These are phyloP conservation scores for Suhomyces maxii DNA, from an alignment of 1,139 yeast genomes.

Conservation along the genomic window DNA sequence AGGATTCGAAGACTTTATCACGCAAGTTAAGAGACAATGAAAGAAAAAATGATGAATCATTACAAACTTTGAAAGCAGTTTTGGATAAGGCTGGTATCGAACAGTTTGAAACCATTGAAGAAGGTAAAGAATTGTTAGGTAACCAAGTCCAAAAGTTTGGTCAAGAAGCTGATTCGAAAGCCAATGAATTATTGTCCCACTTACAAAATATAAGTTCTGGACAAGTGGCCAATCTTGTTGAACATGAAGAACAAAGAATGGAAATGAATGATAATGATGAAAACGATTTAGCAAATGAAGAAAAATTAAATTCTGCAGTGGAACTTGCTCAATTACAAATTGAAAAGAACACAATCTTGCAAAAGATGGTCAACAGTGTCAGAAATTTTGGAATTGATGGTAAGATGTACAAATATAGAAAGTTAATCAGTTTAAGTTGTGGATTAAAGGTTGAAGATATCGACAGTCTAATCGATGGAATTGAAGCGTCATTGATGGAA, in stretches of 20 bases:
- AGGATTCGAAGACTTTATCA: slow-evolving; percentile 22
- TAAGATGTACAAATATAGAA: slow-evolving; percentile 79
- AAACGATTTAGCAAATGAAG: slow-evolving; percentile 22
- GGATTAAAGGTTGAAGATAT: slow-evolving; percentile 78
- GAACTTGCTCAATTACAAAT: slow-evolving; percentile 57
- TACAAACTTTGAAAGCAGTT: slow-evolving; percentile 17
- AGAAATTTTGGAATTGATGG: slow-evolving; percentile 41
- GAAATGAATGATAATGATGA: slow-evolving; percentile 11
- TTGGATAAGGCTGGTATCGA: slow-evolving; percentile 27
- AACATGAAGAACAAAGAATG: slow-evolving; percentile 40
- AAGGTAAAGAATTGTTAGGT: slow-evolving; percentile 28
- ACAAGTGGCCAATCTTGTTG: slow-evolving; percentile 49
- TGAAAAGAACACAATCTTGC: slow-evolving; percentile 46
- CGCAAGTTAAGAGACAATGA: slow-evolving; percentile 21
- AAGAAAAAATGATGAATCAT: slow-evolving; percentile 17
- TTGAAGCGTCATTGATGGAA: slow-evolving; percentile 45
- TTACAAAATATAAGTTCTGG: slow-evolving; percentile 47
- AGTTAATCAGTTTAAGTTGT: slow-evolving; percentile 78
- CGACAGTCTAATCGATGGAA: slow-evolving; percentile 57
- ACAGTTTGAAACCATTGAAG: slow-evolving; percentile 26
- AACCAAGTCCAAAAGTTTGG: slow-evolving; percentile 24
- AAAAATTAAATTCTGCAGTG: slow-evolving; percentile 27
- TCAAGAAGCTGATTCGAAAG: slow-evolving; percentile 35
- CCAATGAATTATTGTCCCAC: slow-evolving; percentile 28
- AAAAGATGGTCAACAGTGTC: slow-evolving; percentile 36